Conservation (phyloP, 768 basidiomycete genomes). For the Cantharellus cinnabarinus region DNA sequence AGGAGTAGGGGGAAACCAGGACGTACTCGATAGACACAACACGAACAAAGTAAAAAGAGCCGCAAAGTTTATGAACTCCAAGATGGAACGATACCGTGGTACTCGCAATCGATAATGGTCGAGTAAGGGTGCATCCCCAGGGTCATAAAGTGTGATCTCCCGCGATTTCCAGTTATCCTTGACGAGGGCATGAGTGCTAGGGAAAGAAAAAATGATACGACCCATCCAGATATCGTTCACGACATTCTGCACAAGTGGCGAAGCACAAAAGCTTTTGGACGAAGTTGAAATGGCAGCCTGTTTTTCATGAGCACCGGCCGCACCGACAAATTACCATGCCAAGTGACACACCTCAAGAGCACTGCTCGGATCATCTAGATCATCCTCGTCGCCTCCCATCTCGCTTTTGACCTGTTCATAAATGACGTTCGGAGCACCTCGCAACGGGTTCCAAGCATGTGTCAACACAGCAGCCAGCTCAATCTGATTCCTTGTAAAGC, state of each 20-base stretch:
- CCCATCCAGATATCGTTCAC: slow-evolving; percentile 72
- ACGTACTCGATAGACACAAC: slow-evolving; percentile 48
- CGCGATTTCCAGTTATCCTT: slow-evolving; percentile 78
- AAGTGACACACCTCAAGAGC: slow-evolving; percentile 49
- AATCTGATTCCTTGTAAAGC: slow-evolving; percentile 48
- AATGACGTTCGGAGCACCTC: slow-evolving; percentile 47
- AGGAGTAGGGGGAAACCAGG: neutral
- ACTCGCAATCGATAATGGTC: slow-evolving; percentile 83
- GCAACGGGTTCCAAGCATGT: slow-evolving; percentile 65
- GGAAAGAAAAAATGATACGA: slow-evolving; percentile 17
- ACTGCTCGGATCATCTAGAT: slow-evolving; percentile 49
- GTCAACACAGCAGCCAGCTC: slow-evolving; percentile 63
- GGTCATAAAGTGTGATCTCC: slow-evolving; percentile 53
- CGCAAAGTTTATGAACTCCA: slow-evolving; percentile 64
- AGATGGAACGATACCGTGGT: slow-evolving; percentile 53
- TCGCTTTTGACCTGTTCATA: slow-evolving; percentile 49
- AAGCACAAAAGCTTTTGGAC: slow-evolving; percentile 66
- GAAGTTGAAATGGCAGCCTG: slow-evolving; percentile 79
- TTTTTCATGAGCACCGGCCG: neutral
- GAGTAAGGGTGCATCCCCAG: slow-evolving; percentile 43
- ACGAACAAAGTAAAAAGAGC: slow-evolving; percentile 48
- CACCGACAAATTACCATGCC: neutral
- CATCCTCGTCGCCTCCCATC: slow-evolving; percentile 25
- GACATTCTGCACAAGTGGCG: slow-evolving; percentile 68
- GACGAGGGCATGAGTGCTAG: slow-evolving; percentile 48